A percentile compares a stretch with the other conserved stretches of the same genome.
phyloP scores from a whole-genome alignment of 495 filamentous ascomycete species.

The Aspergillus carlsbadensis region DNA sequence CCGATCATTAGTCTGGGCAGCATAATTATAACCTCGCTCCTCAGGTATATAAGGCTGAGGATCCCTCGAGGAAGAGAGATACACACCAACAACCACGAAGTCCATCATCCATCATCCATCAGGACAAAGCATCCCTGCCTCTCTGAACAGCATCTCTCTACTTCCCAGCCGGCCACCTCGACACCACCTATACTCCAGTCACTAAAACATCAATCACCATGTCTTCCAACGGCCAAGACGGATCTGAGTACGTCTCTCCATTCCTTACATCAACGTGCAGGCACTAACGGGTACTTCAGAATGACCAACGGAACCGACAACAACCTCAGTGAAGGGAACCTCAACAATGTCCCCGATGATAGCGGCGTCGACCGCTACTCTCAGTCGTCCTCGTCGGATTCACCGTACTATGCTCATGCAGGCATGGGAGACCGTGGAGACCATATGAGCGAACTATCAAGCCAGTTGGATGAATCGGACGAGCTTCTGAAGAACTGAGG shows the following conservation, averaged over 20 bases:
- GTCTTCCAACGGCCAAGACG: conserved; percentile 20
- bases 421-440: conserved; percentile 34
- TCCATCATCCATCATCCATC: neutral
- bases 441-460: conserved; percentile 34
- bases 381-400: conserved; percentile 33
- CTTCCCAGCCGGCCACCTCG: neutral
- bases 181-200: neutral
- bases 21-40: neutral
- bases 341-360: conserved; percentile 31
- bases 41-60: conserved; percentile 17
- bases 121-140: neutral
- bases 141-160: neutral
- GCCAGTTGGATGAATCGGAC: conserved; percentile 35
- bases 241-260: conserved; percentile 15
- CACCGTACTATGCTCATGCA: conserved; percentile 39
- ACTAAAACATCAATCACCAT: conserved; percentile 4
- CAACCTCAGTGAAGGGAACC: conserved; percentile 30
- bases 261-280: neutral
- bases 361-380: conserved; percentile 34
- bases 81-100: conserved; percentile 1
- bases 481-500: conserved; percentile 29
- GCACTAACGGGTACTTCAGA: conserved; percentile 12
- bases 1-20: conserved; percentile 1
- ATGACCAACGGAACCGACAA: conserved; percentile 18
- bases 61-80: neutral